phyloP scores from a whole-genome alignment of 768 basidiomycete species.

The Boletus rex-veris region DNA sequence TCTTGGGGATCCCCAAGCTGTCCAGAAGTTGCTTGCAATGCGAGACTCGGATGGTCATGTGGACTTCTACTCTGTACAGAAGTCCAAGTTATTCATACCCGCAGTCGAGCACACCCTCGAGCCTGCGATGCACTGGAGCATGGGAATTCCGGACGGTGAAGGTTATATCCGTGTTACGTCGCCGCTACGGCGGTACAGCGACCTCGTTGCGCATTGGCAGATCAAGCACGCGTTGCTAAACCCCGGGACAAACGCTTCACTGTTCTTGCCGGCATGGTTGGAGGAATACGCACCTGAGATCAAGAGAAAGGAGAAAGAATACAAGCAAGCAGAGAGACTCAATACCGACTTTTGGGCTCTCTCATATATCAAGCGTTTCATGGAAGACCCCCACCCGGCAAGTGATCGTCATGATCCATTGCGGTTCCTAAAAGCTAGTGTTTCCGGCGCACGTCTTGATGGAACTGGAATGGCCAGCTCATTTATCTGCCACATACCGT shows the following conservation, averaged over 20 bases:
- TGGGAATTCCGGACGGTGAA: slow-evolving; percentile 69
- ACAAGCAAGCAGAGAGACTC: slow-evolving; percentile 28
- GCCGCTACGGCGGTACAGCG: slow-evolving; percentile 80
- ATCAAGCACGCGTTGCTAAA: slow-evolving; percentile 72
- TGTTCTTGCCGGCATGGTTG: slow-evolving; percentile 49
- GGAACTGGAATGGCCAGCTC: slow-evolving; percentile 9
- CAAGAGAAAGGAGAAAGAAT: slow-evolving; percentile 34
- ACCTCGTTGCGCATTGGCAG: slow-evolving; percentile 90
- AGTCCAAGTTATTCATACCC: slow-evolving; percentile 33
- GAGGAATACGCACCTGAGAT: slow-evolving; percentile 39
- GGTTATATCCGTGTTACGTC: slow-evolving; percentile 86
- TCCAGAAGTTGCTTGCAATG: slow-evolving; percentile 45
- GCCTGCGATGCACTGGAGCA: slow-evolving; percentile 59
- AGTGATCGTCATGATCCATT: slow-evolving; percentile 27
- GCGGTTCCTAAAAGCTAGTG: slow-evolving; percentile 25
- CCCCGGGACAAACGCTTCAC: slow-evolving; percentile 30
- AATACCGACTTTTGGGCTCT: slow-evolving; percentile 43
- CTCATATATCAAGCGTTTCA: slow-evolving; percentile 38
- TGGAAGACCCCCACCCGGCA: slow-evolving; percentile 22
- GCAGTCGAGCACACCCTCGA: slow-evolving; percentile 44
- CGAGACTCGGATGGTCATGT: slow-evolving; percentile 49
- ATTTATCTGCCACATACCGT: slow-evolving; percentile 23
- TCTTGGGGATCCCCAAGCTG: slow-evolving; percentile 27
- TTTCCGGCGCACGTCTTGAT: slow-evolving; percentile 17
- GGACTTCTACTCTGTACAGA: slow-evolving; percentile 34